These are phyloP conservation scores for Cryoendolithus antarcticus DNA, from an alignment of 2,329 filamentous ascomycete genomes.

Conservation along the genomic window DNA sequence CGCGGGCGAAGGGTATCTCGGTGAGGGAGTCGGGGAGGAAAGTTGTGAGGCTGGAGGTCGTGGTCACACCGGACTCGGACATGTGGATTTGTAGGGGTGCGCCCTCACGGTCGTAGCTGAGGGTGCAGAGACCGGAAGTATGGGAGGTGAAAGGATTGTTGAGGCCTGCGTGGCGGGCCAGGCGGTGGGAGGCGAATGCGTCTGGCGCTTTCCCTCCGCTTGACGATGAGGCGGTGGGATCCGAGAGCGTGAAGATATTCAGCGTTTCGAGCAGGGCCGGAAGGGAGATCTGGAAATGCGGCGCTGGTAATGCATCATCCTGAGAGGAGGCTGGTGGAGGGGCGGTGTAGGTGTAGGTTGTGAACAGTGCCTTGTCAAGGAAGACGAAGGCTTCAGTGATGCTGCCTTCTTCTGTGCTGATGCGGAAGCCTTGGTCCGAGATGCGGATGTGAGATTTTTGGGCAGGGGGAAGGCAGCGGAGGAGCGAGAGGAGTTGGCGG, in stretches of 20 bases:
- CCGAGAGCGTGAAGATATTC: slow-evolving; percentile 74
- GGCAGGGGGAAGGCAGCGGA: slow-evolving; percentile 50
- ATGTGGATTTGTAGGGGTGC: slow-evolving; percentile 73
- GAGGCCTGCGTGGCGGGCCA: slow-evolving; percentile 33
- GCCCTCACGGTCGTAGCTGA: slow-evolving; percentile 64
- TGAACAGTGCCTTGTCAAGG: slow-evolving; percentile 80
- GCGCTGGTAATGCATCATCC: slow-evolving; percentile 35
- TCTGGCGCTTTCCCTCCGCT: slow-evolving; percentile 15
- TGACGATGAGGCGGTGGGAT: slow-evolving; percentile 19
- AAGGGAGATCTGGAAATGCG: slow-evolving; percentile 77
- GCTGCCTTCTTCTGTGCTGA: slow-evolving; percentile 76
- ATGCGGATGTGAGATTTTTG: slow-evolving; percentile 60
- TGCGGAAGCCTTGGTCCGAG: slow-evolving; percentile 70
- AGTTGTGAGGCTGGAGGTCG: slow-evolving; percentile 79
- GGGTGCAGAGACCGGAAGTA: slow-evolving; percentile 72
- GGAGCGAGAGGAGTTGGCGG: slow-evolving; percentile 56
- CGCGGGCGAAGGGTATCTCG: slow-evolving; percentile 78
- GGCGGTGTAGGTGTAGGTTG: slow-evolving; percentile 60
- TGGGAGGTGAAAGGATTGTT: slow-evolving; percentile 69
- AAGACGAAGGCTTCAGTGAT: slow-evolving; percentile 85
- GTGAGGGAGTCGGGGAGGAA: slow-evolving; percentile 47
- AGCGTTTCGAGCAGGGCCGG: slow-evolving; percentile 81
- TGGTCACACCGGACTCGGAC: slow-evolving; percentile 75
- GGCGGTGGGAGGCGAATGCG: slow-evolving; percentile 22
- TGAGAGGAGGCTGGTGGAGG: slow-evolving; percentile 25